Percentiles rank a stretch among this genome's conserved stretches.
phyloP scores from a whole-genome alignment of 2,329 filamentous ascomycete species.

The Exophiala viscosa region DNA sequence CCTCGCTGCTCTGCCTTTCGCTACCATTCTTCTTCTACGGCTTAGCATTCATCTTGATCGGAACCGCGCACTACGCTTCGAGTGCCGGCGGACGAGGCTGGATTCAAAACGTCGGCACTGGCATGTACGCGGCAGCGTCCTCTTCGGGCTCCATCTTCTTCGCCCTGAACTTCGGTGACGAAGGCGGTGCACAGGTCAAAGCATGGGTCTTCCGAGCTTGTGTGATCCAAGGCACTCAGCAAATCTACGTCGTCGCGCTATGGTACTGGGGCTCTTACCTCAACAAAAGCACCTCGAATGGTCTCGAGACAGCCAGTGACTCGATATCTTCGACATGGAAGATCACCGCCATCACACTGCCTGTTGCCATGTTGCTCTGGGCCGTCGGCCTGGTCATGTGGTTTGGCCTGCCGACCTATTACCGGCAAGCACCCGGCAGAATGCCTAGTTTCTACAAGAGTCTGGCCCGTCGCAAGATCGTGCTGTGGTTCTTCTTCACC shows the following conservation, averaged over 20 bases:
- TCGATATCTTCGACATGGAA: constrained; percentile 43
- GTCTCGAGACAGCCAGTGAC: constrained; percentile 33
- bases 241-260: constrained; percentile 61
- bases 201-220: constrained; percentile 66
- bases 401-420: constrained; percentile 63
- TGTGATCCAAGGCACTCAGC: constrained; percentile 63
- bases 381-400: constrained; percentile 53
- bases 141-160: constrained; percentile 64
- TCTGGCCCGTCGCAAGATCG: constrained; percentile 59
- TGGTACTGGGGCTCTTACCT: constrained; percentile 65
- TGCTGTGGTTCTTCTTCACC: constrained; percentile 64
- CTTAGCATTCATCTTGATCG: constrained; percentile 60
- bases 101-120: constrained; percentile 60
- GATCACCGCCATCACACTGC: constrained; percentile 54
- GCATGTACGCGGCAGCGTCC: constrained; percentile 59
- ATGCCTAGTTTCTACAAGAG: constrained; percentile 64
- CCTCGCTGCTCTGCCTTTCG: constrained; percentile 57
- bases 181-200: constrained; percentile 60
- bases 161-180: constrained; percentile 63
- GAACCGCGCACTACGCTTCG: constrained; percentile 56
- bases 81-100: constrained; percentile 40
- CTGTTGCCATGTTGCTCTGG: constrained; percentile 58
- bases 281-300: constrained; percentile 43
- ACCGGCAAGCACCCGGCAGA: constrained; percentile 60
- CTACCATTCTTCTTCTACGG: constrained; percentile 62